Base-by-base conservation (phyloP, 768 basidiomycete genomes). In the Pluteus cervinus region DNA sequence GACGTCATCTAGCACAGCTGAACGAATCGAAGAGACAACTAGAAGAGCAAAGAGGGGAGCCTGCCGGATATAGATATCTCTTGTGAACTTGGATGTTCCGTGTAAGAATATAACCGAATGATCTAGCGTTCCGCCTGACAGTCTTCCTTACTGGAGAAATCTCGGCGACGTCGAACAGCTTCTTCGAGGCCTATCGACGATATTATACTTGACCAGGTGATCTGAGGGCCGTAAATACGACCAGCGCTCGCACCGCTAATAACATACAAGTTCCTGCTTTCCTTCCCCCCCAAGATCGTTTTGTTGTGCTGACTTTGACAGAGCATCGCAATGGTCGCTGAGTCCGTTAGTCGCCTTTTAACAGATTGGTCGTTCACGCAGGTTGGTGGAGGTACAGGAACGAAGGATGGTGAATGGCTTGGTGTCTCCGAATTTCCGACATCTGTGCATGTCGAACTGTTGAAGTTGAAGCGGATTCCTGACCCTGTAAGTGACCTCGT, bases 371-470 rank as follows among this genome's bases (percentile, higher is more conserved):
- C 55, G 29, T 87, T 88, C 51, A 76, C 75, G 6, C 82, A 81
- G 52, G 55, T 81, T 23, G 75, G 73, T 16, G 81, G 79, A 10
- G 77, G 75, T 18, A 60, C 69, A 42, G 74, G 74, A 15, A 75
- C 74, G 16, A 66, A 69, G 39, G 62, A 73, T 18, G 77, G 66
- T 28, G 83, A 87, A 66, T 88, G 84, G 85, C 47, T 84, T 22
- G 40, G 63, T 4, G 70, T 69, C 18, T 72, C 76, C 17, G 58
- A 69, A 39, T 79, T 92, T 48, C 91, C 92, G 9, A 93, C 91
- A 1, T 81, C 79, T 1, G 81, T 91, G 9, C 91, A 96, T 46
- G 86, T 86, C 35, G 92, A 94, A 52, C 70, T 96, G 22, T 55
- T 89, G 54, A 81, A 76, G 52, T 51, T 69, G 25, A 69, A 75